Percentiles rank a stretch among this genome's conserved stretches.
These are phyloP conservation scores for Didymella pomorum DNA, from an alignment of 2,329 filamentous ascomycete genomes.

Conservation along the genomic window DNA sequence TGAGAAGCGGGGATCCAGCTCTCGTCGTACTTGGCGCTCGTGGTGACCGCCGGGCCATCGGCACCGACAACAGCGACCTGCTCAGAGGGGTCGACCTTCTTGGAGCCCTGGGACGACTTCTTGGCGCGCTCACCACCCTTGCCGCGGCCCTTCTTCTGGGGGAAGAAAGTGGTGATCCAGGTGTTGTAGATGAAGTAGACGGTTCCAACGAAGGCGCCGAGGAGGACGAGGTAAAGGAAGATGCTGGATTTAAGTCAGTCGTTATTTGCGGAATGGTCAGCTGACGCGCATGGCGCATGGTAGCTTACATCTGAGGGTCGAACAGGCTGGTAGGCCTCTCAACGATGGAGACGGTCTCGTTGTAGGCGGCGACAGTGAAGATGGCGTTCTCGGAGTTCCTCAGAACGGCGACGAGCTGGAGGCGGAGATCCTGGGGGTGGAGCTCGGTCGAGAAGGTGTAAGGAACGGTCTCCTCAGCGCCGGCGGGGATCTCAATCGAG, in stretches of 20 bases:
- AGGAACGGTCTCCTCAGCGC: constrained; percentile 76
- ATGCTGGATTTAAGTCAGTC: constrained; percentile 66
- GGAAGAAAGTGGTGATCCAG: constrained; percentile 96
- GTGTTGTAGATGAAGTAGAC: constrained; percentile 98
- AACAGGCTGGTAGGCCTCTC: constrained; percentile 91
- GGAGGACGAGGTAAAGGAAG: constrained; percentile 95
- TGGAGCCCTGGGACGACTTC: constrained; percentile 67
- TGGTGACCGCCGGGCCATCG: constrained; percentile 73
- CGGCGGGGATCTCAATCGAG: constrained; percentile 75
- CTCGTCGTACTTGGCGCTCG: constrained; percentile 83
- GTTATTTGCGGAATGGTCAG: neutral
- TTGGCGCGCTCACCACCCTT: constrained; percentile 72
- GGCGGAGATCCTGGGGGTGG: constrained; percentile 85
- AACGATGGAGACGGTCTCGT: constrained; percentile 83
- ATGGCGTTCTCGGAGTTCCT: constrained; percentile 70
- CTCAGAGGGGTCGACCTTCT: constrained; percentile 70
- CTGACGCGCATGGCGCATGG: neutral
- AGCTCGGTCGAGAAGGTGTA: constrained; percentile 91
- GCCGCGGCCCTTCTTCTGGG: constrained; percentile 72
- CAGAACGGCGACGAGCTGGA: constrained; percentile 80
- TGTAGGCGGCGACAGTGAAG: constrained; percentile 81
- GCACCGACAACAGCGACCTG: constrained; percentile 71
- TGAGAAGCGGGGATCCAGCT: constrained; percentile 93
- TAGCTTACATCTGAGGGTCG: constrained; percentile 89
- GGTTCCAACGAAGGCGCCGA: constrained; percentile 77